Percentiles rank a stretch among this genome's conserved stretches.
phyloP scores from a whole-genome alignment of 1,139 yeast genomes.

The Saccharomycopsis crataegensis region DNA sequence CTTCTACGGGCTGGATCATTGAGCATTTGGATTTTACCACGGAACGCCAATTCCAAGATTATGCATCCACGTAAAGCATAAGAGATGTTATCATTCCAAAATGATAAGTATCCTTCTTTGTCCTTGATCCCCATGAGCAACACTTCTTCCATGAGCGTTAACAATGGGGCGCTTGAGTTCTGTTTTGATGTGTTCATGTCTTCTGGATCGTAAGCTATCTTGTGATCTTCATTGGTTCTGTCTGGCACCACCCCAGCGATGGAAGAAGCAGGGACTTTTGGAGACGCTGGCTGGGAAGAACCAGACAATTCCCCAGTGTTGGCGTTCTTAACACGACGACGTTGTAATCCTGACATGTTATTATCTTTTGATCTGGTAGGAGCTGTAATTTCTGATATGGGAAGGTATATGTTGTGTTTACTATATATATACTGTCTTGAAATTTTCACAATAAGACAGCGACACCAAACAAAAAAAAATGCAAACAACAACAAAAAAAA shows the following conservation, averaged over 20 bases:
- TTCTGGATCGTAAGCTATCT: slow-evolving; percentile 79
- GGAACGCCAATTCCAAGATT: slow-evolving; percentile 80
- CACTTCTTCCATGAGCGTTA: slow-evolving; percentile 96
- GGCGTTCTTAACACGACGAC: slow-evolving; percentile 36
- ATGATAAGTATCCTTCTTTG: slow-evolving; percentile 89
- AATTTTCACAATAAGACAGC: too few species aligned
- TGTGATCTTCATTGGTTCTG: slow-evolving; percentile 36
- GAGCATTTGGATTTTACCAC: slow-evolving; percentile 81
- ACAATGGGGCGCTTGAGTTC: slow-evolving; percentile 46
- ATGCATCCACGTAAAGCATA: slow-evolving; percentile 96
- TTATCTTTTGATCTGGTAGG: too few species aligned
- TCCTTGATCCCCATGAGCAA: slow-evolving; percentile 88
- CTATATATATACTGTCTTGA: too few species aligned
- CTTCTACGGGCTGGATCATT: slow-evolving; percentile 93
- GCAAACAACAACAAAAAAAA: too few species aligned
- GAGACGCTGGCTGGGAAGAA: slow-evolving; percentile 15
- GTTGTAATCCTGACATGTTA: slow-evolving; percentile 36
- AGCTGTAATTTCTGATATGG: too few species aligned
- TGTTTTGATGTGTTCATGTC: slow-evolving; percentile 33
- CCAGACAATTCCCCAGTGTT: slow-evolving; percentile 20
- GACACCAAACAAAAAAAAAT: too few species aligned
- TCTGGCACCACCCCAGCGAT: slow-evolving; percentile 14
- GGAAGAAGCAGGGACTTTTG: not conserved
- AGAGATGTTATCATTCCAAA: slow-evolving; percentile 97
- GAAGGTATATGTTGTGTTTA: too few species aligned